A percentile compares a stretch with the other conserved stretches of the same genome.
Conservation (phyloP, 2,329 filamentous ascomycete species). For the Xylaria sp. region DNA sequence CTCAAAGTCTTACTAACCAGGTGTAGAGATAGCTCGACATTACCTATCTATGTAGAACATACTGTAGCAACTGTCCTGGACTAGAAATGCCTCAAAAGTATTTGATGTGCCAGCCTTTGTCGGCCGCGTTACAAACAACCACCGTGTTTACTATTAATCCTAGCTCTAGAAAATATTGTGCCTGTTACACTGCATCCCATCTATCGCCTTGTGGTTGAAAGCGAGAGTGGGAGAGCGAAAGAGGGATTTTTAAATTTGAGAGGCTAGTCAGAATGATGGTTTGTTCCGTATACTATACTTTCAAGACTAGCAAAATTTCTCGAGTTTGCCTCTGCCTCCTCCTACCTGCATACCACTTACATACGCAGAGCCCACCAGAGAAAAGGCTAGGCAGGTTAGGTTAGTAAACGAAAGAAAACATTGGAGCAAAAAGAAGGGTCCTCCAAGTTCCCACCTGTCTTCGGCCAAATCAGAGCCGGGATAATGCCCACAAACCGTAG, state of each 20-base stretch:
- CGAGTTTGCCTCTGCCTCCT: background rate
- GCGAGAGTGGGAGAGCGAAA: too few species aligned
- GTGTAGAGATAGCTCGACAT: background rate
- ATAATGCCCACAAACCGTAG: conserved; percentile 18
- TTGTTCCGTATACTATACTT: background rate
- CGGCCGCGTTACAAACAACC: background rate
- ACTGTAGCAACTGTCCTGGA: background rate
- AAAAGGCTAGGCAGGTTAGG: background rate
- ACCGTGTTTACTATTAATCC: background rate
- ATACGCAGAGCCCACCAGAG: background rate
- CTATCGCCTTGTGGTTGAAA: too few species aligned
- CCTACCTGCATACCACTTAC: too few species aligned
- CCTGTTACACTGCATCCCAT: too few species aligned
- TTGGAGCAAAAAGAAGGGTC: conserved; percentile 5
- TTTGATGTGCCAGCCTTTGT: background rate
- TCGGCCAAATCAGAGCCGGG: conserved; percentile 12
- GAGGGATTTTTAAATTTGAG: too few species aligned
- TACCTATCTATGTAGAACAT: background rate
- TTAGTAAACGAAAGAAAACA: conserved; percentile 7
- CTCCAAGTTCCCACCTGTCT: background rate
- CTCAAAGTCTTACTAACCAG: background rate
- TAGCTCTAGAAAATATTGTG: too few species aligned
- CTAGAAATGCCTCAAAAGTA: background rate
- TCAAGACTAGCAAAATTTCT: background rate
- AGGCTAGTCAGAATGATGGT: background rate